Conservation (phyloP, 140 eudicot species). For the Bidens hawaiensis region DNA sequence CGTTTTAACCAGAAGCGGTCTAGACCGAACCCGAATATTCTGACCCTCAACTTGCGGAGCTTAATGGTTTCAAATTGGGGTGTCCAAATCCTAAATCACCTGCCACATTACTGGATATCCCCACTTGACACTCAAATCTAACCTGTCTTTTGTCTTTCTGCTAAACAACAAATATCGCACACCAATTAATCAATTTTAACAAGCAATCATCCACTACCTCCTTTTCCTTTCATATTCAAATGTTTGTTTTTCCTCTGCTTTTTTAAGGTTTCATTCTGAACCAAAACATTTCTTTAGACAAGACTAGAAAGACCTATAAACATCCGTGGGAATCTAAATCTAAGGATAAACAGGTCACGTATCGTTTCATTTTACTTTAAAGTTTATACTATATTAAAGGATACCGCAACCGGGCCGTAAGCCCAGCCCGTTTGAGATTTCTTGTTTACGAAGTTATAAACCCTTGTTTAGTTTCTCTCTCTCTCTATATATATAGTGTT, state of each 20-base stretch:
- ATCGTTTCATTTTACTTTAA: not conserved
- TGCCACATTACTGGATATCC: not conserved
- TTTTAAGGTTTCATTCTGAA: not conserved
- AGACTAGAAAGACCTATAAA: not conserved
- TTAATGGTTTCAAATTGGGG: too few species aligned
- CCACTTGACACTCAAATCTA: constrained; percentile 2
- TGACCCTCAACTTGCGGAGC: too few species aligned
- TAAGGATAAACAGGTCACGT: not conserved
- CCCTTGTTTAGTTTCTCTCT: too few species aligned
- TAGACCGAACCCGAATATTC: too few species aligned
- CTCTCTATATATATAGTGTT: too few species aligned
- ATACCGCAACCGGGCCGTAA: too few species aligned
- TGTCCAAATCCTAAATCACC: too few species aligned
- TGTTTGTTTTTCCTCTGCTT: not conserved
- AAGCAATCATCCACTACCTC: not conserved
- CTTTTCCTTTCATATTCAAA: not conserved
- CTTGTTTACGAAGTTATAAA: too few species aligned
- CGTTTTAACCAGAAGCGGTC: too few species aligned
- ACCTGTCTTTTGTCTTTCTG: not conserved
- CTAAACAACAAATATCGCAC: not conserved
- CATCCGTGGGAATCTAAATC: not conserved
- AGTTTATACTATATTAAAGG: not conserved
- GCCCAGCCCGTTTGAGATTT: too few species aligned
- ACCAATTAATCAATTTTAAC: not conserved
- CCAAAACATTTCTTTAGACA: not conserved